Base-by-base conservation (phyloP, 208 protist species). In the Leptomonas pyrrhocoris region DNA sequence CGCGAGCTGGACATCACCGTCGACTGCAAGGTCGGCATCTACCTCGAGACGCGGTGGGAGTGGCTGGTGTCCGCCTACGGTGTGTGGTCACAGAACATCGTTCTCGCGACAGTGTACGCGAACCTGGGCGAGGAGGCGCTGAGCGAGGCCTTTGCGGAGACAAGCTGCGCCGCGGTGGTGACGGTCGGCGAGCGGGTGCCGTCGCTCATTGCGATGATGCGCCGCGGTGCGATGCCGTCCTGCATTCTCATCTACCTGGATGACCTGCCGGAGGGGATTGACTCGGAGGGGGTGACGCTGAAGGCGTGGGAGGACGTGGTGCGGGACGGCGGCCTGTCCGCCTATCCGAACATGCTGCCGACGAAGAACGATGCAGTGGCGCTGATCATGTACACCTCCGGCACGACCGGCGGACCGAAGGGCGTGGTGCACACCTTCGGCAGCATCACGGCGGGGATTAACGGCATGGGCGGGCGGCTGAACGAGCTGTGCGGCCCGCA, bases 371-470 rank as follows among this genome's bases (percentile, higher is more conserved):
- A 88, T 46, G 76, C 53, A 23, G 43, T 79, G 36, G 84, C 77
- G 12, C 68, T 88, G 23, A 83, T 90, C 61, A 82, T 90, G 73
- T 79, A 79, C 73, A 74, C 94, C 50, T 96, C 90, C 61, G 94
- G 94, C 54, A 96, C 94, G n/a, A 98, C 92, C 5, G 92, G 91
- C 11, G 77, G 89, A 43, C 94, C 94, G 25, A 98, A 97, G 78
- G 94, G 93, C 28, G 92, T 96, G 31, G 83, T 94, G 48, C 85
- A 97, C 79, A 90, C 84, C n/a, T 83, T 96, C 73, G 83, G 83
- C 56, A 89, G 79, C 62, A 48, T 96, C 40, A 69, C 53, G 12
- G 70, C 50, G 25, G 84, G 85, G 18, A 42, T 86, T 43, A 72
- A 82, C 58, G 65, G 54, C 57, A 93, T 83, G 77, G 76, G 80